phyloP scores from a whole-genome alignment of 2,329 filamentous ascomycete species.

The Epichloe brachyelytri region DNA sequence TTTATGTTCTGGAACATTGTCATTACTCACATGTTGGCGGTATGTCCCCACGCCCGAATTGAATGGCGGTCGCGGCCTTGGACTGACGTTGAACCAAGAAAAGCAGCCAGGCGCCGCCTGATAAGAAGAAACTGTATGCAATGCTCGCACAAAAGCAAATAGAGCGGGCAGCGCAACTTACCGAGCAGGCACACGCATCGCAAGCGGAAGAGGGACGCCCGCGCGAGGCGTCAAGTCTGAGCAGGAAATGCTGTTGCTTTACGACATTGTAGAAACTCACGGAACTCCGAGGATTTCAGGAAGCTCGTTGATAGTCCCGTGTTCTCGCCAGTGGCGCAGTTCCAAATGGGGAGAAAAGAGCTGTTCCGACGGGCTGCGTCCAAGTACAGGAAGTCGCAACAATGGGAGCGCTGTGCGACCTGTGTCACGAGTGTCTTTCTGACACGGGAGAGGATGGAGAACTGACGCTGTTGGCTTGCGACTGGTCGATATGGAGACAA shows the following conservation, averaged over 20 bases:
- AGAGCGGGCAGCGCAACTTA: conserved; percentile 32
- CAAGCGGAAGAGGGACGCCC: conserved; percentile 9
- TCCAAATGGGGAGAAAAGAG: conserved; percentile 34
- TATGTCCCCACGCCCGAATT: conserved; percentile 16
- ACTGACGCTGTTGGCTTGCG: conserved; percentile 31
- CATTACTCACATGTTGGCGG: conserved; percentile 39
- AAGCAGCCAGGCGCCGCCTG: conserved; percentile 31
- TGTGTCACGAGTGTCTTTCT: conserved; percentile 32
- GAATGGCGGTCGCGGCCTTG: neutral
- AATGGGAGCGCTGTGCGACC: conserved; percentile 30
- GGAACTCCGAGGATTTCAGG: conserved; percentile 28
- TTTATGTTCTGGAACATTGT: conserved; percentile 44
- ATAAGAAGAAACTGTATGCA: conserved; percentile 38
- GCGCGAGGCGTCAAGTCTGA: conserved; percentile 29
- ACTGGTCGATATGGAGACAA: conserved; percentile 28
- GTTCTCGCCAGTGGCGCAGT: conserved; percentile 30
- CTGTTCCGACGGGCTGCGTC: conserved; percentile 28
- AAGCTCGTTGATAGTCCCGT: conserved; percentile 25
- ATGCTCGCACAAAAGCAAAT: conserved; percentile 38
- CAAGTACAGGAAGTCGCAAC: conserved; percentile 22
- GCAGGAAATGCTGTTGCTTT: conserved; percentile 37
- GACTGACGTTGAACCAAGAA: conserved; percentile 19
- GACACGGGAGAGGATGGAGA: conserved; percentile 23
- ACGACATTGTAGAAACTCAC: conserved; percentile 31
- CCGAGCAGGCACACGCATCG: conserved; percentile 22